Evolutionary conservation across 2,329 filamentous ascomycete species (phyloP), one percentile per base, ranked within the genome.

Genomic region (Leptographium flavum): DNA sequence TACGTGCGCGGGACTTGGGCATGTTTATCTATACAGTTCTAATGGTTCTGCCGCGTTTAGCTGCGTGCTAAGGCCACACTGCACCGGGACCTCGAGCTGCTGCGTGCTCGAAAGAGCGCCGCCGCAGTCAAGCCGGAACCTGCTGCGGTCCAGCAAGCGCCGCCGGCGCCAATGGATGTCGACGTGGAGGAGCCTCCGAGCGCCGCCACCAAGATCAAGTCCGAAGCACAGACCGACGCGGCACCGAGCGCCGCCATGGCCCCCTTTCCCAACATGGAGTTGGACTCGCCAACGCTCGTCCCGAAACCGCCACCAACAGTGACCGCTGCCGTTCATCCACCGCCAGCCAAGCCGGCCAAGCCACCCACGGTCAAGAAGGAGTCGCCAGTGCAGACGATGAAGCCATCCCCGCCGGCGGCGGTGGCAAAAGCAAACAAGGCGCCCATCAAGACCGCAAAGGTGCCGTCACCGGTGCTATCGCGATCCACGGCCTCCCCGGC

Each of bases 251-350:
- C 30, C 8, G 36, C 23, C 17, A 63, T 72, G 42, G 74, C 74
- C 15, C 68, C 74, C 0, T 69, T 76, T 49, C 69, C 73, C 2
- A 70, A 76, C 50, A 76, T 76, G 70, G 71, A 70, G 25, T 64
- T 73, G 58, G 68, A 64, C 64, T 33, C 48, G 52, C 61, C 37
- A 4, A 33, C 38, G 5, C 9, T 30, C 2, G 32, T 39, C n/a
- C 32, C 36, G 2, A 14, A 6, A 33, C 27, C 15, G 36, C 36
- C 21, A 17, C 47, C 19, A 32, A 32, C 19, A 41, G 14, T 8
- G 8, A 17, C 42, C 11, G 40, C 49, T 58, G 2, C 14, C 39
- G 21, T 33, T 32, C 19, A 33, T 39, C 10, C 39, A 21, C 30
- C 7, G 39, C 30, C 3, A n/a, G n/a, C n/a, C n/a, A n/a, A n/a